Base-by-base conservation (phyloP, 805 yeast genomes). In the Wickerhamiella galacta region DNA sequence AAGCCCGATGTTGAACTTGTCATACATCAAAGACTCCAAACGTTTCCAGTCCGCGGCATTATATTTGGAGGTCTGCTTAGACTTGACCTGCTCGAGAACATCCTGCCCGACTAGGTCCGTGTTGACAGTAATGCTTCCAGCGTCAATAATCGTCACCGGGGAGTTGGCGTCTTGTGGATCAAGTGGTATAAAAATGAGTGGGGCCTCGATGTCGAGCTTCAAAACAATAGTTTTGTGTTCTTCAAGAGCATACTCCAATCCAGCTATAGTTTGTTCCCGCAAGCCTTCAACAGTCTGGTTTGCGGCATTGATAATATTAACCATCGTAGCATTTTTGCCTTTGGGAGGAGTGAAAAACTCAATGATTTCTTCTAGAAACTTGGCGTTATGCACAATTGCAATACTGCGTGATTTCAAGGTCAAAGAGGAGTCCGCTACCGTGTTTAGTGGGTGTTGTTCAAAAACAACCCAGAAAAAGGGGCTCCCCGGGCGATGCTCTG, bases 251-350 rank as follows among this genome's bases (percentile, higher is more conserved):
- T 90, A 83, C 55, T 87, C 93, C 15, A 90, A 63, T 0, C 96
- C 96, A 40, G 90, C 66, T 46, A 95, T 63, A 0, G 96, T 90
- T 50, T 83, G 94, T 17, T 74, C 63, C 0, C 95, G 75, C 40
- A 90, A 61, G 2, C 92, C 95, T 47, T 83, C 95, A 37, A 90
- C 77, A 0, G 95, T 85, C 0, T 85, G 80, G 40, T 85, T 94
- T 0, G 99, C 98, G 1, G 95, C 96, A 52, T 71, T 75, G 70
- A 90, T 70, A 17, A 92, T 70, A 7, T 90, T 90, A 23, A 83
- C 87, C 16, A 90, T 72, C 0, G 95, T 83, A 47, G 85, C 93
- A 35, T 74, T 61, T 45, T 85, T 93, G 18, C 72, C 72, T 38
- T 72, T 72, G 15, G 95, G 94, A 1, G 95, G 94, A 30, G 68